Base-by-base conservation (phyloP, 441 rosid genomes). In the Metrosideros polymorpha region DNA sequence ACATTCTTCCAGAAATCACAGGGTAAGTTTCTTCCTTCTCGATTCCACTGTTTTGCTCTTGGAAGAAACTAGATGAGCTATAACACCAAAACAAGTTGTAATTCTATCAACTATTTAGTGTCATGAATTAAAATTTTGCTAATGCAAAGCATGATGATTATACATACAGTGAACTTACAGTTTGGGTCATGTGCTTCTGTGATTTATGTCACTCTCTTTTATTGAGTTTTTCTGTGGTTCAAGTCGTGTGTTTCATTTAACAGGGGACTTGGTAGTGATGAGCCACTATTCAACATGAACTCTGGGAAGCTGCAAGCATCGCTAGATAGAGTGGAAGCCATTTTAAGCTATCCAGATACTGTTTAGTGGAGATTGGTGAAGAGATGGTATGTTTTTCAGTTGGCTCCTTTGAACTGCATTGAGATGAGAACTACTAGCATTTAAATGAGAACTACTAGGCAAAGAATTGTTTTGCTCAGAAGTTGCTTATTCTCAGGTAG, bases 301-400 rank as follows among this genome's bases (percentile, higher is more conserved):
- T 90, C 99, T 1, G 98, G 99, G 85, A 86, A 91, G 82, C 91
- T 97, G 91, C 92, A 94, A 82, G 99, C 99, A 51, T 95, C 99
- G 13, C 90, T 96, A 7, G 99, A 97, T 88, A 92, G 99, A 92
- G 93, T 97, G 84, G 99, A 96, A 89, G 92, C 95, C 71, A 95
- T 97, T 89, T 24, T 94, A 76, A 94, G 95, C 45, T 93, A 93
- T 32, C 79, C 85, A 18, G 89, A 85, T 89, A 14, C 89, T 25
- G 29, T 86, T 45, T 84, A 89, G 90, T 13, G 85, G 82, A 82
- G 52, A 50, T 76, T 84, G 30, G 12, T 79, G 77, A 54, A 75
- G 54, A 76, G 32, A 39, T n/a, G 85, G 61, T 87, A 57, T n/a
- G 50, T 55, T 51, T 51, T 25, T 85, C 83, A 17, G 32, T 30